phyloP scores from a whole-genome alignment of 306 rosid species.

The Quercus berberidifolia region DNA sequence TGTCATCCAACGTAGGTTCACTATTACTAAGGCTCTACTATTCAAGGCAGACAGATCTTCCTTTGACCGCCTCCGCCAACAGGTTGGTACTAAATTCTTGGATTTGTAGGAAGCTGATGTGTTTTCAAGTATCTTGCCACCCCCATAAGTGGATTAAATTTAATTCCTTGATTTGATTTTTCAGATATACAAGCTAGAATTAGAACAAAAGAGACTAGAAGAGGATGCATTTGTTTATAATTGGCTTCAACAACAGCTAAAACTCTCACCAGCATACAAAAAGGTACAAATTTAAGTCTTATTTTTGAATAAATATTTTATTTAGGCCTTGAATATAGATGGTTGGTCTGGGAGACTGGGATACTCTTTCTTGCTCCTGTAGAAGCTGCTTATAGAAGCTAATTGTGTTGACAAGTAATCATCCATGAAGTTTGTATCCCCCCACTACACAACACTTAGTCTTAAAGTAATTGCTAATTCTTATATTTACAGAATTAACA shows the following conservation, averaged over 20 bases:
- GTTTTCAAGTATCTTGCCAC: conserved; percentile 7
- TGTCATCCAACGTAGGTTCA: conserved; percentile 69
- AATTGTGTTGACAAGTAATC: neutral
- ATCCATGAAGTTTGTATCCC: neutral
- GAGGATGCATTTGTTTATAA: conserved; percentile 90
- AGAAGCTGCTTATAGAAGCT: neutral
- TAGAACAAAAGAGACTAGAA: conserved; percentile 79
- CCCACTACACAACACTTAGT: neutral
- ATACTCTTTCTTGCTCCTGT: neutral
- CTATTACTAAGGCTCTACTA: conserved; percentile 73
- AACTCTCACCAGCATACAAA: conserved; percentile 88
- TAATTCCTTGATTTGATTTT: conserved; percentile 22
- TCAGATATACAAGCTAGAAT: conserved; percentile 80
- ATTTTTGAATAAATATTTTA: neutral
- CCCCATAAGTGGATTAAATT: conserved; percentile 8
- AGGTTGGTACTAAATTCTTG: conserved; percentile 46
- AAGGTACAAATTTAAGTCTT: conserved; percentile 45
- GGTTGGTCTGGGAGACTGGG: neutral
- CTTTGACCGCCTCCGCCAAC: conserved; percentile 74
- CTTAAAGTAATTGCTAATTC: neutral
- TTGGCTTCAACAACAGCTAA: conserved; percentile 89
- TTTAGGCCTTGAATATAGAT: neutral
- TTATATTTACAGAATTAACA: neutral
- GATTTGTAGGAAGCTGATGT: neutral
- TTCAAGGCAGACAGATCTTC: conserved; percentile 85